Evolutionary conservation across 1,284 basidiomycete genomes (phyloP).

Genomic region (Boletus sp.): DNA sequence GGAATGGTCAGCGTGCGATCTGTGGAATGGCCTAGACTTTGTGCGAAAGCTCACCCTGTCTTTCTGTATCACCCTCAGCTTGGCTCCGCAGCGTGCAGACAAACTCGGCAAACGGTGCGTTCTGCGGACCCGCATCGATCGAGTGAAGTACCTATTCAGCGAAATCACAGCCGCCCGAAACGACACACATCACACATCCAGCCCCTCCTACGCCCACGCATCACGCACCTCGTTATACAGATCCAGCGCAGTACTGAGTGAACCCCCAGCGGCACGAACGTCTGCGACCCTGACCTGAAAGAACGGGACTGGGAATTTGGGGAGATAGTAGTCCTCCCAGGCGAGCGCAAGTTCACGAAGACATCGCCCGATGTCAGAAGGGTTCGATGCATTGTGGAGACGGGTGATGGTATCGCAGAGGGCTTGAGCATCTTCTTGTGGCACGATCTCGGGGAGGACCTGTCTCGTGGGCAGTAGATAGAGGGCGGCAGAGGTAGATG

Average conservation of each 20-base stretch:
- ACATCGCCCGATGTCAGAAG: slow-evolving; percentile 19
- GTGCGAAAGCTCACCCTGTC: slow-evolving; percentile 24
- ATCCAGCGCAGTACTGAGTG: slow-evolving; percentile 31
- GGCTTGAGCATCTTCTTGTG: slow-evolving; percentile 22
- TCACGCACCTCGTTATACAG: slow-evolving; percentile 31
- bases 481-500: background rate
- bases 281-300: slow-evolving; percentile 34
- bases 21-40: background rate
- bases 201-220: too few species aligned
- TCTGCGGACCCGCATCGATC: slow-evolving; percentile 16
- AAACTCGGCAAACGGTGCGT: slow-evolving; percentile 22
- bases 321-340: slow-evolving; percentile 34
- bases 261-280: slow-evolving; percentile 31
- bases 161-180: background rate
- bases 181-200: background rate
- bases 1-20: slow-evolving; percentile 1
- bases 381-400: slow-evolving; percentile 18
- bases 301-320: slow-evolving; percentile 32
- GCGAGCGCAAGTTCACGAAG: slow-evolving; percentile 29
- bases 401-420: slow-evolving; percentile 18
- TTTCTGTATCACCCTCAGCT: slow-evolving; percentile 27
- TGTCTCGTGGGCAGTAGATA: background rate
- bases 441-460: slow-evolving; percentile 24
- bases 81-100: slow-evolving; percentile 25
- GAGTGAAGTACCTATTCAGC: slow-evolving; percentile 24